Conservation (phyloP, 805 yeast species). For the Saturnispora mendoncae region DNA sequence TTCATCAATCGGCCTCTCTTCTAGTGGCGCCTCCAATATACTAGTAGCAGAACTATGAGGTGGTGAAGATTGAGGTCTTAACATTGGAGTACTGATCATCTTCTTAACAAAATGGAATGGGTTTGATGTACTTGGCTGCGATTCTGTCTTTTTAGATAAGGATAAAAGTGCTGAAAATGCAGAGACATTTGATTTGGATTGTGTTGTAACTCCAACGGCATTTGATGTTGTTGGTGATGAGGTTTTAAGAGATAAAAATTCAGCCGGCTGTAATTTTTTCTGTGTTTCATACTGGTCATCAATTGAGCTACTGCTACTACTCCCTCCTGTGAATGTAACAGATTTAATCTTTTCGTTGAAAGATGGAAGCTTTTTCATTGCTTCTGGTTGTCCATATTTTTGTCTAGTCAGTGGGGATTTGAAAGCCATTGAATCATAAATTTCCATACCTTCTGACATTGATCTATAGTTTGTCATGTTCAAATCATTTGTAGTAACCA, state of each 20-base stretch:
- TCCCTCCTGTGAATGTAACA: not conserved
- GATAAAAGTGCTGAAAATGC: conserved; percentile 33
- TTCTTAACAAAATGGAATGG: conserved; percentile 27
- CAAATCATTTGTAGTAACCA: conserved; percentile 57
- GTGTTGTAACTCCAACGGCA: conserved; percentile 29
- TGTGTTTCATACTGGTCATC: not conserved
- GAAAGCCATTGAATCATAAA: conserved; percentile 57
- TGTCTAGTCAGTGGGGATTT: conserved; percentile 9
- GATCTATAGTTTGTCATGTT: conserved; percentile 29
- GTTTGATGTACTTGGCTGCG: conserved; percentile 16
- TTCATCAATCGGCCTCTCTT: not conserved
- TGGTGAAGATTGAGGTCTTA: conserved; percentile 16
- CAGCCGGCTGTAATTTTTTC: conserved; percentile 9
- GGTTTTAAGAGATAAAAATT: conserved; percentile 18
- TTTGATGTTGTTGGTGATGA: conserved; percentile 29
- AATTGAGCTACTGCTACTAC: too few relatives aligned
- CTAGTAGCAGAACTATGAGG: not conserved
- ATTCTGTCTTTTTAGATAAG: conserved; percentile 23
- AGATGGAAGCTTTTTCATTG: not conserved
- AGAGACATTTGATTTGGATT: conserved; percentile 30
- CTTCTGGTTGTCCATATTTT: not conserved
- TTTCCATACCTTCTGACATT: conserved; percentile 53
- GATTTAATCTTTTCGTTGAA: conserved; percentile 2
- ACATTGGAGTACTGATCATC: conserved; percentile 27
- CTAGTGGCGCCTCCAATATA: not conserved